Percentiles rank a stretch among this genome's conserved stretches.
phyloP scores from a whole-genome alignment of 192 early-diverging fungal genomes.

The Obelidium mucronatum region DNA sequence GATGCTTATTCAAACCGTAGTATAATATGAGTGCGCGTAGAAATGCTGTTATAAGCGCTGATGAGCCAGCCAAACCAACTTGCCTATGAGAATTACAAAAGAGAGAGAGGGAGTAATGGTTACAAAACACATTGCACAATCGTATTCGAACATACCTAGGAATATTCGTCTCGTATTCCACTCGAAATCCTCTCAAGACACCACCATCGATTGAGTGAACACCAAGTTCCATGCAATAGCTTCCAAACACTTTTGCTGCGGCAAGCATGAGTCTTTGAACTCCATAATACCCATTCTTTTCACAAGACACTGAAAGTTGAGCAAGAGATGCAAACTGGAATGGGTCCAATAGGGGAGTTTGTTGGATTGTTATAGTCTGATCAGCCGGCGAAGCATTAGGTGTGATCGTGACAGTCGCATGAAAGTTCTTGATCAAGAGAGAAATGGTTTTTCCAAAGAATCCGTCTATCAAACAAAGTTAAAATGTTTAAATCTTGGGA shows the following conservation, averaged over 20 bases:
- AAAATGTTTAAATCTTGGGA: not conserved
- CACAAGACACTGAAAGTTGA: conserved; percentile 33
- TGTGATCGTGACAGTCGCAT: conserved; percentile 56
- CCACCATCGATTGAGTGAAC: conserved; percentile 25
- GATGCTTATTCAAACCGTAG: conserved; percentile 34
- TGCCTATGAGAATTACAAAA: conserved; percentile 27
- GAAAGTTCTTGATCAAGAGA: conserved; percentile 67
- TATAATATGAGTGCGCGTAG: conserved; percentile 53
- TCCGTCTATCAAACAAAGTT: conserved; percentile 53
- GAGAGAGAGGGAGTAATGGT: not conserved
- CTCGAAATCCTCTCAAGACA: conserved; percentile 53
- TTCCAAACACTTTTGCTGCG: conserved; percentile 60
- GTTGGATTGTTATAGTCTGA: conserved; percentile 49
- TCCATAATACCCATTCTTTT: conserved; percentile 63
- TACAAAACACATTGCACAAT: not conserved
- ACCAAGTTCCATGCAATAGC: conserved; percentile 47
- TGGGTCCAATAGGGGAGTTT: conserved; percentile 46
- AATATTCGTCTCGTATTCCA: conserved; percentile 66
- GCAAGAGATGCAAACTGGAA: conserved; percentile 45
- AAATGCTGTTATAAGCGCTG: conserved; percentile 65
- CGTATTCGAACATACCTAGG: conserved; percentile 50
- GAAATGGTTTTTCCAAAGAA: conserved; percentile 72
- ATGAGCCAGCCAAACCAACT: conserved; percentile 56
- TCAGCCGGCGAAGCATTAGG: conserved; percentile 52
- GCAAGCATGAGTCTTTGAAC: conserved; percentile 59